These are phyloP conservation scores for Neurospora tetrasperma DNA, from an alignment of 495 filamentous ascomycete species.

Conservation along the genomic window DNA sequence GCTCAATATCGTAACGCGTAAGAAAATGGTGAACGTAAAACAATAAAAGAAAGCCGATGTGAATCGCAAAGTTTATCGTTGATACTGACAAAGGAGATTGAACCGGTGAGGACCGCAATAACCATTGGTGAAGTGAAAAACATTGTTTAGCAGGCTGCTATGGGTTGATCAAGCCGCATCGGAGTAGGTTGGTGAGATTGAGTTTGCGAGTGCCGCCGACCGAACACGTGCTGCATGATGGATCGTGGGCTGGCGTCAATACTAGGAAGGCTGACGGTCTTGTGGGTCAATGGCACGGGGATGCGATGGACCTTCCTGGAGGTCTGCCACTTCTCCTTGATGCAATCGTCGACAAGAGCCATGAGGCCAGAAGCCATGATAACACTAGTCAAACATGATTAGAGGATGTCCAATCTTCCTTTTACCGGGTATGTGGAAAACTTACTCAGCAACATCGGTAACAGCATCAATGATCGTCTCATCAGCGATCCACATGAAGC, in stretches of 20 bases:
- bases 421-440: slow-evolving; percentile 17
- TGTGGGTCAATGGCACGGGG: slow-evolving; percentile 45
- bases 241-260: slow-evolving; percentile 49
- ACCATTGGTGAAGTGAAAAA: background rate
- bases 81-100: background rate
- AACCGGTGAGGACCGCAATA: background rate
- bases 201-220: slow-evolving; percentile 41
- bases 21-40: background rate
- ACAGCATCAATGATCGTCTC: slow-evolving; percentile 49
- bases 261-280: slow-evolving; percentile 54
- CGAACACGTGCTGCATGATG: slow-evolving; percentile 71
- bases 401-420: slow-evolving; percentile 12
- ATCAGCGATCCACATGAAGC: slow-evolving; percentile 80
- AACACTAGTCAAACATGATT: slow-evolving; percentile 43
- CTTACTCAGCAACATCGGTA: slow-evolving; percentile 90
- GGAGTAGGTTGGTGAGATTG: slow-evolving; percentile 29
- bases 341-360: slow-evolving; percentile 84
- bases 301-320: slow-evolving; percentile 47
- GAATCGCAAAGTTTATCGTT: slow-evolving; percentile 1
- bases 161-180: slow-evolving; percentile 28
- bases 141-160: slow-evolving; percentile 27
- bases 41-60: background rate
- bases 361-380: slow-evolving; percentile 86
- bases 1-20: background rate
- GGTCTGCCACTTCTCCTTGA: slow-evolving; percentile 67